Percentiles rank a stretch among this genome's conserved stretches.
Conservation (phyloP, 441 rosid genomes). For the Erysimum pusillum region DNA sequence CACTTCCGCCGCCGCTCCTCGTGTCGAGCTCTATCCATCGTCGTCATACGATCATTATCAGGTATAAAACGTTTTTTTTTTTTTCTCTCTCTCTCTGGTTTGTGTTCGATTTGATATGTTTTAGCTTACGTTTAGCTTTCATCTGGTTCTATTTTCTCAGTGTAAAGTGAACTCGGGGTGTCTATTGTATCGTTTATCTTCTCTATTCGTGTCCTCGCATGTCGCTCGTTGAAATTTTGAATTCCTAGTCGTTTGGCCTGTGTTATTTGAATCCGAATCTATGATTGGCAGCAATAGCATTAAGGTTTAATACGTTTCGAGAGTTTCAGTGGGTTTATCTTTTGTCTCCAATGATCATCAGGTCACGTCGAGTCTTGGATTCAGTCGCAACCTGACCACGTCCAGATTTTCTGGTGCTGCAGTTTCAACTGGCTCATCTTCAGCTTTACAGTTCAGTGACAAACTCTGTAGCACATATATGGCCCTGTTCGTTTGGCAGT, state of each 20-base stretch:
- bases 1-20: slow-evolving; percentile 51
- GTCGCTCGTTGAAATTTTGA: slow-evolving; percentile 17
- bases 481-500: no score
- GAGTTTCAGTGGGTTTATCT: slow-evolving; percentile 1
- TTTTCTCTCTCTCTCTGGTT: not conserved
- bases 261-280: not conserved
- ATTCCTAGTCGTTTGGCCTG: slow-evolving; percentile 18
- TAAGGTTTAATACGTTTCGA: not conserved
- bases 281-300: slow-evolving; percentile 23
- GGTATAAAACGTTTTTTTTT: slow-evolving; percentile 45
- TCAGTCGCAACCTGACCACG: slow-evolving; percentile 46
- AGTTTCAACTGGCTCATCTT: slow-evolving; percentile 49
- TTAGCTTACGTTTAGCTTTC: slow-evolving; percentile 5
- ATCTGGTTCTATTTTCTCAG: not conserved
- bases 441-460: slow-evolving; percentile 68
- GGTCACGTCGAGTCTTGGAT: slow-evolving; percentile 58
- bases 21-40: slow-evolving; percentile 44
- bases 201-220: not conserved
- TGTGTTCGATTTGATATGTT: slow-evolving; percentile 5
- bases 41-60: slow-evolving; percentile 54
- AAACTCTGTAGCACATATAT: slow-evolving; percentile 10
- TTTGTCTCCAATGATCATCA: slow-evolving; percentile 48
- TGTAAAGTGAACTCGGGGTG: not conserved
- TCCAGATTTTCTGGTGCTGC: slow-evolving; percentile 59
- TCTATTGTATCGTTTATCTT: not conserved